These are phyloP conservation scores for Neopestalotiopsis sp. DNA, from an alignment of 2,329 filamentous ascomycete species.

Conservation along the genomic window DNA sequence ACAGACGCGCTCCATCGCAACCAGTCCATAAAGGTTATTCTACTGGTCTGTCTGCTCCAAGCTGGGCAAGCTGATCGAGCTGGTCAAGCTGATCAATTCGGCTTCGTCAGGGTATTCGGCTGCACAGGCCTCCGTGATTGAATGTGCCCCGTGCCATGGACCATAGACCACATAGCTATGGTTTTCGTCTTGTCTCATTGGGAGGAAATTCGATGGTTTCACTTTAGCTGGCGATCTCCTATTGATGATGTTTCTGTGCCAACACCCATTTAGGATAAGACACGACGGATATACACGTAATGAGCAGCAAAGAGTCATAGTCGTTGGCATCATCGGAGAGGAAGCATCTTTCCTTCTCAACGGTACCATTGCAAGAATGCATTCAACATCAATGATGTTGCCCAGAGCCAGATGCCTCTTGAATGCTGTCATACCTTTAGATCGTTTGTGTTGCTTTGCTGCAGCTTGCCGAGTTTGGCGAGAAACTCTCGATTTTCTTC, in stretches of 20 bases:
- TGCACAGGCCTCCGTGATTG: not conserved
- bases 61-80: not conserved
- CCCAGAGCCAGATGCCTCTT: not conserved
- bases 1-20: not conserved
- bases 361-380: not conserved
- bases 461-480: not conserved
- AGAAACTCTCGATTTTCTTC: not conserved
- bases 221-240: conserved; percentile 7
- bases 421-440: not conserved
- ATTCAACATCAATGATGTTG: not conserved
- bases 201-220: conserved; percentile 13
- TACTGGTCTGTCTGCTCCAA: not conserved
- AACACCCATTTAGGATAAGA: not conserved
- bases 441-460: not conserved
- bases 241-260: conserved; percentile 1
- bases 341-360: not conserved
- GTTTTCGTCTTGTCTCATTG: conserved; percentile 5
- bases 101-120: not conserved
- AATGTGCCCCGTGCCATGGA: not conserved
- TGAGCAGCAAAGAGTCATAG: not conserved
- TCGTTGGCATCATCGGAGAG: not conserved
- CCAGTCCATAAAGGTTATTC: not conserved
- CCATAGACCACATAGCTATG: not conserved
- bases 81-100: not conserved
- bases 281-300: not conserved